Conservation (phyloP, 2,329 filamentous ascomycete genomes). For the Aureobasidium mangrovei region DNA sequence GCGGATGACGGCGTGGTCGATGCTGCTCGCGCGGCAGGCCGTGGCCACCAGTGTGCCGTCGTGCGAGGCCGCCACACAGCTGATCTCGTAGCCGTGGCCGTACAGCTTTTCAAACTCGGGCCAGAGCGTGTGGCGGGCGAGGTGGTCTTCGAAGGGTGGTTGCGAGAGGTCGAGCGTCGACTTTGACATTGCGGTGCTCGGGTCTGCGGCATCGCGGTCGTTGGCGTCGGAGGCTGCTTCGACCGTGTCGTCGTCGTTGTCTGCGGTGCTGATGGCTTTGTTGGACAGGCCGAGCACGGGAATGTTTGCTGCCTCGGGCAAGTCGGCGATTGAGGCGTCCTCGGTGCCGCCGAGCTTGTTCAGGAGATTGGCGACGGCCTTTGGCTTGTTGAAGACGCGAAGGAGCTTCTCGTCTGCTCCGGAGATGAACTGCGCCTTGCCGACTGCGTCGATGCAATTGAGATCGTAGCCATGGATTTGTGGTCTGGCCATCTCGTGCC, state of each 20-base stretch:
- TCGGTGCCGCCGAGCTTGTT: slow-evolving; percentile 4
- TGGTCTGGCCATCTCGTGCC: slow-evolving; percentile 92
- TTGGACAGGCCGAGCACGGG: slow-evolving; percentile 93
- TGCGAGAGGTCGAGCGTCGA: slow-evolving; percentile 57
- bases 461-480: slow-evolving; percentile 98
- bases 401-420: slow-evolving; percentile 98
- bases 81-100: slow-evolving; percentile 95
- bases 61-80: slow-evolving; percentile 68
- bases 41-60: slow-evolving; percentile 73
- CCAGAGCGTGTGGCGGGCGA: slow-evolving; percentile 87
- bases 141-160: slow-evolving; percentile 81
- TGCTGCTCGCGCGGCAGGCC: slow-evolving; percentile 82
- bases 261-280: slow-evolving; percentile 63
- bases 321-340: slow-evolving; percentile 18
- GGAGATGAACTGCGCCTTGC: slow-evolving; percentile 70
- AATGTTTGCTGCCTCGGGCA: slow-evolving; percentile 88
- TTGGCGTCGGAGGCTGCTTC: slow-evolving; percentile 36
- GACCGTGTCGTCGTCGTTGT: slow-evolving; percentile 29
- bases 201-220: slow-evolving; percentile 48
- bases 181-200: slow-evolving; percentile 47
- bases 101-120: slow-evolving; percentile 95
- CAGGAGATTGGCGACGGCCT: slow-evolving; percentile 68
- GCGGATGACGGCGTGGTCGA: slow-evolving; percentile 90
- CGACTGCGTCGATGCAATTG: slow-evolving; percentile 80
- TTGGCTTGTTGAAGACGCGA: slow-evolving; percentile 86